Evolutionary conservation across 495 filamentous ascomycete genomes (phyloP).

Genomic region (Neurospora tetraspora): DNA sequence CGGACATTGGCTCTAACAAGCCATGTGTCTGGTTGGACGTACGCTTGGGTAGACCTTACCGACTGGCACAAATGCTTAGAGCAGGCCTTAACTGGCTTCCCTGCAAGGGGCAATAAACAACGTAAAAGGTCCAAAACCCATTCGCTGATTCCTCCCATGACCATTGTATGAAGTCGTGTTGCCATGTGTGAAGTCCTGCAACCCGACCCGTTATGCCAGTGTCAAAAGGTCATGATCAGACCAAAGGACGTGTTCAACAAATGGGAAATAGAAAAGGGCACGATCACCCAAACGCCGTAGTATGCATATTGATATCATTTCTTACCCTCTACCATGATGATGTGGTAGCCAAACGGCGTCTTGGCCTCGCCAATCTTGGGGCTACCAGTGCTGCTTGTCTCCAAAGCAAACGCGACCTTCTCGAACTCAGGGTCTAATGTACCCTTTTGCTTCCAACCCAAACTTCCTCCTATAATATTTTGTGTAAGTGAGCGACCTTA

Average conservation of each 20-base stretch:
- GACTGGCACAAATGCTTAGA: constrained; percentile 25
- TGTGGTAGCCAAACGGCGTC: constrained; percentile 83
- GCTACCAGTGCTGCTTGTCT: constrained; percentile 61
- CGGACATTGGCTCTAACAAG: neutral
- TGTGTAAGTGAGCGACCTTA: neutral
- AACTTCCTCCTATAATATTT: constrained; percentile 51
- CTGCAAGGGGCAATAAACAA: constrained; percentile 19
- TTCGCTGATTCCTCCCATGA: neutral
- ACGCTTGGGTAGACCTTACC: constrained; percentile 22
- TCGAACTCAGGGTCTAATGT: constrained; percentile 68
- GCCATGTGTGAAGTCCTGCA: constrained; percentile 1
- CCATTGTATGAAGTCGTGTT: neutral
- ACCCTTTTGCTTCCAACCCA: constrained; percentile 78
- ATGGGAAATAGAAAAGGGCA: neutral
- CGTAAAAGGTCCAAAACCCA: neutral
- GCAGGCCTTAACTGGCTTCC: constrained; percentile 10
- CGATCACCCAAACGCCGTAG: neutral
- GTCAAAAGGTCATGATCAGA: neutral
- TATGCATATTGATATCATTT: neutral
- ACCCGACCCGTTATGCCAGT: neutral
- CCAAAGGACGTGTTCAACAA: neutral
- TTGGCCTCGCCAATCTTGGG: constrained; percentile 75
- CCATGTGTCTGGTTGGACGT: constrained; percentile 19
- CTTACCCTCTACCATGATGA: constrained; percentile 66
- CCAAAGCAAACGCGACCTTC: constrained; percentile 68